phyloP scores from a whole-genome alignment of 371 early-diverging fungal genomes.

The Mucor indicus region DNA sequence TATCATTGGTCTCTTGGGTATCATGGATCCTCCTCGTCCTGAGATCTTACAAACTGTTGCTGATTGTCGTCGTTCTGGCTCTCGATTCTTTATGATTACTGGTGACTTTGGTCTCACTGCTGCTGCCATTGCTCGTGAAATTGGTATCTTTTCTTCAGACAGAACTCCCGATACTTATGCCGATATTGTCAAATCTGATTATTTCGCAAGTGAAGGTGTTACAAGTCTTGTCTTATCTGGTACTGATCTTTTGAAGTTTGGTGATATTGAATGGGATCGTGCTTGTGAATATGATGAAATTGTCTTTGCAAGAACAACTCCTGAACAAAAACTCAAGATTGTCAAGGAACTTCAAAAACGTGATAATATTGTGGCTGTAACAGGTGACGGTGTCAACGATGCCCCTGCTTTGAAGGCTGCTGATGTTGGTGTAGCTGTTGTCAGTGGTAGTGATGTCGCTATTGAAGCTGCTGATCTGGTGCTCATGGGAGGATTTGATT shows the following conservation, averaged over 20 bases:
- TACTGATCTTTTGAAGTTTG: constrained; percentile 46
- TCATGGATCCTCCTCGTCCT: constrained; percentile 68
- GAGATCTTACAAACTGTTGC: constrained; percentile 55
- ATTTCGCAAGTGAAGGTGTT: constrained; percentile 1
- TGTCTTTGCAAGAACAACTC: constrained; percentile 82
- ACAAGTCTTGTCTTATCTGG: constrained; percentile 32
- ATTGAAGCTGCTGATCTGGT: constrained; percentile 74
- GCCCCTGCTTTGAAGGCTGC: constrained; percentile 77
- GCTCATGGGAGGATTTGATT: constrained; percentile 66
- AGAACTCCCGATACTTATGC: constrained; percentile 21
- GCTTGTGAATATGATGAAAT: constrained; percentile 62
- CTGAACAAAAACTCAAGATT: constrained; percentile 77
- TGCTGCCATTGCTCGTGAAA: constrained; percentile 61
- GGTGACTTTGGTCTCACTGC: constrained; percentile 70
- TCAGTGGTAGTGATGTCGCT: constrained; percentile 70
- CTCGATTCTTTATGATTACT: constrained; percentile 74
- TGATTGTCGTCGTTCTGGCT: constrained; percentile 60
- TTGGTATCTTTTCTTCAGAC: constrained; percentile 52
- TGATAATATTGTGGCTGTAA: constrained; percentile 68
- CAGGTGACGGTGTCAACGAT: constrained; percentile 94
- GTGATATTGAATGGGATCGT: constrained; percentile 51
- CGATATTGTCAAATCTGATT: constrained; percentile 4
- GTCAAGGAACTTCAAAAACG: constrained; percentile 65
- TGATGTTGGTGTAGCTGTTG: constrained; percentile 77
- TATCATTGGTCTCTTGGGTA: constrained; percentile 60